phyloP scores from a whole-genome alignment of 805 yeast genomes.

The Wickerhamiella shivajii region DNA sequence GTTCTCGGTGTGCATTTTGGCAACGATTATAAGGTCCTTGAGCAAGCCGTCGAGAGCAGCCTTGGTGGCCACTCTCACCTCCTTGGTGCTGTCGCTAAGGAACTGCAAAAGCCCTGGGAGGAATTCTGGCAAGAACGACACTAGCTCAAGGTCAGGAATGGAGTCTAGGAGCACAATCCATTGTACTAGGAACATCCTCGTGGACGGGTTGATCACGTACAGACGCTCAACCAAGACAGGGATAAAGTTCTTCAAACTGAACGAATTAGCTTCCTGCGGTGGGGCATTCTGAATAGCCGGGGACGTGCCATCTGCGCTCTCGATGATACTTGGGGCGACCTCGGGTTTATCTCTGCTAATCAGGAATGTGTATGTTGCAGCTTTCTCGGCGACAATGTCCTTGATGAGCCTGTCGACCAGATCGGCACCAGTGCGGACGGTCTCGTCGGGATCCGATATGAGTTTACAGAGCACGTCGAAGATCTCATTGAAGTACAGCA shows the following conservation, averaged over 20 bases:
- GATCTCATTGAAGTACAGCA: constrained; percentile 82
- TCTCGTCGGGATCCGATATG: constrained; percentile 78
- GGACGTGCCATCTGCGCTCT: constrained; percentile 29
- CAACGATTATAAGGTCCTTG: constrained; percentile 65
- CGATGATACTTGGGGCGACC: constrained; percentile 42
- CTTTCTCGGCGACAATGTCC: constrained; percentile 90
- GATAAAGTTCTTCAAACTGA: constrained; percentile 72
- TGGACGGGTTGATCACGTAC: constrained; percentile 82
- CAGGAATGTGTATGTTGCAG: constrained; percentile 70
- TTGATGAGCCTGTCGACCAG: constrained; percentile 77
- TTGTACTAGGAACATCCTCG: constrained; percentile 78
- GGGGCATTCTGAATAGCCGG: constrained; percentile 23
- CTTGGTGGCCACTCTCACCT: constrained; percentile 75
- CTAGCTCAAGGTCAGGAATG: constrained; percentile 78
- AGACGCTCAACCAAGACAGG: constrained; percentile 86
- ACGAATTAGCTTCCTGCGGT: constrained; percentile 41
- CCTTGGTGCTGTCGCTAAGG: constrained; percentile 69
- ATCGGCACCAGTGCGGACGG: constrained; percentile 93
- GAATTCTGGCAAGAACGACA: constrained; percentile 78
- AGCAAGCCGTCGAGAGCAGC: constrained; percentile 59
- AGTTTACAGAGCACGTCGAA: constrained; percentile 84
- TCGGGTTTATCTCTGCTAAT: constrained; percentile 38
- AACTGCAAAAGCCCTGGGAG: constrained; percentile 71
- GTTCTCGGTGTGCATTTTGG: constrained; percentile 35
- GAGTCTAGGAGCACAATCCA: constrained; percentile 91